Percentiles rank a stretch among this genome's conserved stretches.
Evolutionary conservation across 2,329 filamentous ascomycete genomes (phyloP).

Genomic region (Alternaria burnsii): DNA sequence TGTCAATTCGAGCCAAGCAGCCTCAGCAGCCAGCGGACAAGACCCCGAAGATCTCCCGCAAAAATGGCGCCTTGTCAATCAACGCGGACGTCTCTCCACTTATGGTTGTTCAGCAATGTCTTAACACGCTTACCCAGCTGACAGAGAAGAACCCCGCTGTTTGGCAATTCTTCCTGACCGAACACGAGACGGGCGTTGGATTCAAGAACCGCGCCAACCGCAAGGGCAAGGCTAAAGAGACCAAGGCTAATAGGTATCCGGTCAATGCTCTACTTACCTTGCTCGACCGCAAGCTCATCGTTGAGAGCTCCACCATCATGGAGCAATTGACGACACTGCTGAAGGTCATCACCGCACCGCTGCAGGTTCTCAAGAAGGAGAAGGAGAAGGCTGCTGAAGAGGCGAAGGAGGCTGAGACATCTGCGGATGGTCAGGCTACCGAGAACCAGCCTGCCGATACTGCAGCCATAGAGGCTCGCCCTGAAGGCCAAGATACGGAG

Average conservation of each 20-base stretch:
- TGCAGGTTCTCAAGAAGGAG: slow-evolving; percentile 85
- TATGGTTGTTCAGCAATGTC: slow-evolving; percentile 93
- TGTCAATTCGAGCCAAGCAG: slow-evolving; percentile 90
- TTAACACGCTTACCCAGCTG: slow-evolving; percentile 84
- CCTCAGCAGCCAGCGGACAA: slow-evolving; percentile 70
- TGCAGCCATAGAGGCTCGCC: slow-evolving; percentile 18
- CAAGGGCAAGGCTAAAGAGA: slow-evolving; percentile 89
- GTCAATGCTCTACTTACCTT: slow-evolving; percentile 89
- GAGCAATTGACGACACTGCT: slow-evolving; percentile 87
- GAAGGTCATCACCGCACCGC: slow-evolving; percentile 85
- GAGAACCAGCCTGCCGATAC: slow-evolving; percentile 29
- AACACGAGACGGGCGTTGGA: slow-evolving; percentile 82
- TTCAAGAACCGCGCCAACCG: slow-evolving; percentile 79
- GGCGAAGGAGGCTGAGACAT: slow-evolving; percentile 37
- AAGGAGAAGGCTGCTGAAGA: slow-evolving; percentile 70
- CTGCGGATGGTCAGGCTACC: slow-evolving; percentile 29
- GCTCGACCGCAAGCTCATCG: slow-evolving; percentile 91
- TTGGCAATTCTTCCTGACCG: slow-evolving; percentile 89
- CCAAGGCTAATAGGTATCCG: slow-evolving; percentile 84
- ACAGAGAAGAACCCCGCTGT: slow-evolving; percentile 87
- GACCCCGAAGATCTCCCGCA: slow-evolving; percentile 84
- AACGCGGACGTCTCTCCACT: slow-evolving; percentile 92
- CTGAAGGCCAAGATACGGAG: slow-evolving; percentile 35
- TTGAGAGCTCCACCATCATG: slow-evolving; percentile 97
- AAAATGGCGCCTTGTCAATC: slow-evolving; percentile 68